These are phyloP conservation scores for Canna indica DNA, from an alignment of 176 grass and related monocot species.

Conservation along the genomic window DNA sequence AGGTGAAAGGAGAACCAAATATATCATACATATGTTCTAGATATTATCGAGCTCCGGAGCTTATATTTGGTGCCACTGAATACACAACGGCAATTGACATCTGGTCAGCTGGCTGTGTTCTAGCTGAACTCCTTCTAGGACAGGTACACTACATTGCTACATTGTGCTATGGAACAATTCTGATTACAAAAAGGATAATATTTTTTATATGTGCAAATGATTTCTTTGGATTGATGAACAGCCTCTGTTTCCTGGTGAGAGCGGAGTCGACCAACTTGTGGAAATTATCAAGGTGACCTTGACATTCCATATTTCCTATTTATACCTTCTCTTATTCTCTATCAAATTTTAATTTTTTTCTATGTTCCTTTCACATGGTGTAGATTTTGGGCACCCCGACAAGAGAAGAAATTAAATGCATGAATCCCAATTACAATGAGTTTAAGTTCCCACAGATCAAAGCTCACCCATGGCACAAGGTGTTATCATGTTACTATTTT, in stretches of 20 bases:
- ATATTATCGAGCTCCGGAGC: constrained; percentile 69
- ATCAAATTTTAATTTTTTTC: not conserved
- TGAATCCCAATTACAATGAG: constrained; percentile 59
- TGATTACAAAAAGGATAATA: not conserved
- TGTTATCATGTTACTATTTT: not conserved
- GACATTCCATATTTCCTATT: not conserved
- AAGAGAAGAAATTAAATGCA: constrained; percentile 66
- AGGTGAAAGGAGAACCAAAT: constrained; percentile 67
- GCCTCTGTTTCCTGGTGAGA: constrained; percentile 66
- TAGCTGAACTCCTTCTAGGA: constrained; percentile 60
- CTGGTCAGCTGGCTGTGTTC: constrained; percentile 71
- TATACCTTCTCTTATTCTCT: constrained; percentile 5
- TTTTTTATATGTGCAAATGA: not conserved
- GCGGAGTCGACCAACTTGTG: constrained; percentile 61
- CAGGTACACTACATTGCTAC: constrained; percentile 33
- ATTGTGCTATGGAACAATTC: not conserved
- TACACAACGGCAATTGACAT: constrained; percentile 72
- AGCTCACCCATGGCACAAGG: constrained; percentile 68
- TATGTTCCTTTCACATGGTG: not conserved
- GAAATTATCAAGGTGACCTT: constrained; percentile 57
- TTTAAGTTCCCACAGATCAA: constrained; percentile 62
- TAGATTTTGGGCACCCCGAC: constrained; percentile 57
- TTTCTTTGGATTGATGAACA: constrained; percentile 25
- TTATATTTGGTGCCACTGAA: constrained; percentile 72
- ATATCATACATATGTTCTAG: constrained; percentile 74